Percentiles rank a stretch among this genome's conserved stretches.
phyloP scores from a whole-genome alignment of 2,329 filamentous ascomycete species.

The Colletotrichum higginsianum region DNA sequence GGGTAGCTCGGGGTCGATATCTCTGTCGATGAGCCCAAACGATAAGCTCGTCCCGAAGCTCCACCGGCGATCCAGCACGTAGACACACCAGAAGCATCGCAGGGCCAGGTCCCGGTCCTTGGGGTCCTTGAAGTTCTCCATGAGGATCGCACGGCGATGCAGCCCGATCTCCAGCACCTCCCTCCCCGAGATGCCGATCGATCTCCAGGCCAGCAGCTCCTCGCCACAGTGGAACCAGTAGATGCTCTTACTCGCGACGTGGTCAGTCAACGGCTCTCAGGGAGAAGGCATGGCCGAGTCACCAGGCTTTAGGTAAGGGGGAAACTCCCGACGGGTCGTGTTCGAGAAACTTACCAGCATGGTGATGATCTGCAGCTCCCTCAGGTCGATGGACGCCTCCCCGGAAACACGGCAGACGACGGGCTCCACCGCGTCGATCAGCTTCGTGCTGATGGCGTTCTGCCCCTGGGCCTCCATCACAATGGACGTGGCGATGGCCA shows the following conservation, averaged over 20 bases:
- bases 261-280: not conserved
- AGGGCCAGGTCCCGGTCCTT: slow-evolving; percentile 51
- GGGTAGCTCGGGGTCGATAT: slow-evolving; percentile 64
- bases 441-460: slow-evolving; percentile 47
- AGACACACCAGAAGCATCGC: slow-evolving; percentile 66
- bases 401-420: slow-evolving; percentile 47
- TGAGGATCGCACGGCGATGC: slow-evolving; percentile 60
- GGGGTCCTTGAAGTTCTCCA: slow-evolving; percentile 54
- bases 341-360: slow-evolving; percentile 47
- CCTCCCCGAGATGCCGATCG: slow-evolving; percentile 62
- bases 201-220: slow-evolving; percentile 64
- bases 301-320: too few species aligned
- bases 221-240: slow-evolving; percentile 64
- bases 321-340: not conserved
- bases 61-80: slow-evolving; percentile 66
- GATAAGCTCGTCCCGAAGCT: slow-evolving; percentile 66
- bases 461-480: slow-evolving; percentile 52
- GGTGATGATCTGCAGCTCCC: slow-evolving; percentile 52
- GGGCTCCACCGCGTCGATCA: slow-evolving; percentile 50
- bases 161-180: slow-evolving; percentile 64
- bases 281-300: not conserved
- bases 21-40: slow-evolving; percentile 63
- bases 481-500: slow-evolving; percentile 53
- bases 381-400: slow-evolving; percentile 49
- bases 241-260: slow-evolving; percentile 51